A percentile compares a stretch with the other conserved stretches of the same genome.
These are phyloP conservation scores for Crithidia brevicula DNA, from an alignment of 208 protist genomes.

Conservation along the genomic window DNA sequence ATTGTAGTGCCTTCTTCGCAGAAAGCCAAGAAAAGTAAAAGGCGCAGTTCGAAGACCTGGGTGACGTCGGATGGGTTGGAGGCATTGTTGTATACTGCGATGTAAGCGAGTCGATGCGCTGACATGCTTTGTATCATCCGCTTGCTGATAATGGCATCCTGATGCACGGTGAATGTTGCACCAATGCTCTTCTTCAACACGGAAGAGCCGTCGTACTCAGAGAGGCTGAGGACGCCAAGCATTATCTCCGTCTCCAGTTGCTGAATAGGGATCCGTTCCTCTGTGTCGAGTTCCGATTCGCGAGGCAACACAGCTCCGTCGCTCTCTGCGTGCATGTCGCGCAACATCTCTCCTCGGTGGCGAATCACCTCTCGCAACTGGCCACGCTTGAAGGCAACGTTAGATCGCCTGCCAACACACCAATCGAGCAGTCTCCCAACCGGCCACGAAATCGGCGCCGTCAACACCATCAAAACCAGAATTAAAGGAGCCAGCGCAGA, in stretches of 20 bases:
- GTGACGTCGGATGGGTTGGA: constrained; percentile 57
- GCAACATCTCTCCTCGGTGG: constrained; percentile 30
- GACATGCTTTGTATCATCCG: constrained; percentile 51
- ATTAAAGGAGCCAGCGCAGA: constrained; percentile 56
- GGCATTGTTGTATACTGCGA: constrained; percentile 62
- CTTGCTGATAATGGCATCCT: constrained; percentile 51
- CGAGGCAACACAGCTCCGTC: constrained; percentile 20
- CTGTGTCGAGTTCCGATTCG: constrained; percentile 48
- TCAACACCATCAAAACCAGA: constrained; percentile 59
- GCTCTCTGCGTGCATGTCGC: neutral
- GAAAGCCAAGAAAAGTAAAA: constrained; percentile 66
- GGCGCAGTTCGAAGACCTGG: constrained; percentile 55
- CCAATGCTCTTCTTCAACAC: constrained; percentile 48
- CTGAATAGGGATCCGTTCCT: constrained; percentile 30
- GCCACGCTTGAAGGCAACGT: constrained; percentile 57
- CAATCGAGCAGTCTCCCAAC: constrained; percentile 67
- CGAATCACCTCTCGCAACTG: constrained; percentile 69
- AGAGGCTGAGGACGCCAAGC: constrained; percentile 69
- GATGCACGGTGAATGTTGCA: constrained; percentile 56
- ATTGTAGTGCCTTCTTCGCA: constrained; percentile 37
- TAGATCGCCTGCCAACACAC: constrained; percentile 59
- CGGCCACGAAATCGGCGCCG: constrained; percentile 70
- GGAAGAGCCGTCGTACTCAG: constrained; percentile 51
- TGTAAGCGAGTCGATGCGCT: constrained; percentile 44
- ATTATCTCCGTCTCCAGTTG: constrained; percentile 75